Conservation (phyloP, 2,329 filamentous ascomycete species). For the Colletotrichum sp. region DNA sequence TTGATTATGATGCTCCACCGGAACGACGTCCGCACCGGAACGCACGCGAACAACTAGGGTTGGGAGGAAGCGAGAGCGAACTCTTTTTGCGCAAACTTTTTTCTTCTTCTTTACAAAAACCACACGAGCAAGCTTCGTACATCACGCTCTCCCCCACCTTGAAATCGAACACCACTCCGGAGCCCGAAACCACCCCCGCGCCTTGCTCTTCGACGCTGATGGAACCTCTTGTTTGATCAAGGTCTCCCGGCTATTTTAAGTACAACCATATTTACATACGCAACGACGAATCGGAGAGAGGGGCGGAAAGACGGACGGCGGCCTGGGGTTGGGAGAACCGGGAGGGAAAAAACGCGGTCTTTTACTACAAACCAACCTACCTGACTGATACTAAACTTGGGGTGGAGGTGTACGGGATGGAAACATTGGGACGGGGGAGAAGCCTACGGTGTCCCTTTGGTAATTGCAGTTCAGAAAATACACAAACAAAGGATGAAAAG, state of each 20-base stretch:
- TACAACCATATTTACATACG: neutral
- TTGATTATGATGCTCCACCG: neutral
- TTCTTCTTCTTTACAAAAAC: neutral
- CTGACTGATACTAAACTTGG: neutral
- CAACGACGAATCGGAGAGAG: neutral
- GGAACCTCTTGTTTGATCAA: neutral
- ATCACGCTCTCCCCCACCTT: neutral
- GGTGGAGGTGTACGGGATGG: neutral
- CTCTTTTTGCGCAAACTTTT: constrained; percentile 1
- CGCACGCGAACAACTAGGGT: neutral
- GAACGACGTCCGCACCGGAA: neutral
- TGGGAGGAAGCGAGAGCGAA: constrained; percentile 5
- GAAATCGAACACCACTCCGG: neutral
- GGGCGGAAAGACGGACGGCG: neutral
- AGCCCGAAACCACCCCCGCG: neutral
- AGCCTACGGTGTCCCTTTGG: neutral
- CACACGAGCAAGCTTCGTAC: neutral
- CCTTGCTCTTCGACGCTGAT: neutral
- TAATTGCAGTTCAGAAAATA: constrained; percentile 22
- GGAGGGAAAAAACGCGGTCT: neutral
- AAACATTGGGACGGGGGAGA: neutral
- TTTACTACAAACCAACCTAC: neutral
- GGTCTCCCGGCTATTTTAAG: constrained; percentile 2
- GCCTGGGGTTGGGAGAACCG: neutral
- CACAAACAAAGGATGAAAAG: constrained; percentile 22